phyloP scores from a whole-genome alignment of 176 grass and related monocot genomes.

The Hsuehochloa calcarea region DNA sequence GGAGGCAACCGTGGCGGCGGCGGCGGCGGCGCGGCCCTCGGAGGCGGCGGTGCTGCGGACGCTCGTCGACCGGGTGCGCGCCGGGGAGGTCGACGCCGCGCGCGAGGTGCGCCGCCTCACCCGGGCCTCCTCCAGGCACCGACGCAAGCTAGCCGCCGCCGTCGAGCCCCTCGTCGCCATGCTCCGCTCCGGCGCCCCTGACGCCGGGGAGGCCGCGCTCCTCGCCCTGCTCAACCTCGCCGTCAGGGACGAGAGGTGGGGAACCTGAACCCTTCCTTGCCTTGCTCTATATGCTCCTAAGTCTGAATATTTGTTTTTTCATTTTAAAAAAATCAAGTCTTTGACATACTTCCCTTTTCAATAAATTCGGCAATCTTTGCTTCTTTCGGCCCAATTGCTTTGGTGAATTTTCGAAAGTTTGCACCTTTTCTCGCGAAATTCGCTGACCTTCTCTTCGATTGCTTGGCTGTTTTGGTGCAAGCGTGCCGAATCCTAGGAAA shows the following conservation, averaged over 20 bases:
- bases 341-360: not conserved
- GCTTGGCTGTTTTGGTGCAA: not conserved
- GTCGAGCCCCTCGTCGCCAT: slow-evolving; percentile 80
- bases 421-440: not conserved
- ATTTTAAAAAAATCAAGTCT: not conserved
- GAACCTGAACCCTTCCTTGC: not conserved
- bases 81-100: slow-evolving; percentile 63
- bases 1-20: not conserved
- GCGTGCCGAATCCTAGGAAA: not conserved
- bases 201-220: slow-evolving; percentile 57
- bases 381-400: not conserved
- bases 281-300: not conserved
- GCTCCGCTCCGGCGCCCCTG: slow-evolving; percentile 45
- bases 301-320: not conserved
- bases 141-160: slow-evolving; percentile 59
- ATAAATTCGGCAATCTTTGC: slow-evolving; percentile 19
- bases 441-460: not conserved
- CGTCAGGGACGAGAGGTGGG: slow-evolving; percentile 73
- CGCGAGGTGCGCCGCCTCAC: slow-evolving; percentile 83
- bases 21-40: slow-evolving; percentile 42
- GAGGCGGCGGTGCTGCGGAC: slow-evolving; percentile 46
- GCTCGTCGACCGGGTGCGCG: slow-evolving; percentile 46
- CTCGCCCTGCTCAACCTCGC: slow-evolving; percentile 94
- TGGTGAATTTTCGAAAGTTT: not conserved
- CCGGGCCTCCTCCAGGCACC: slow-evolving; percentile 60